Evolutionary conservation across 352 stramenopile species (phyloP).

Genomic region (Phytopythium cucurbitacearum): DNA sequence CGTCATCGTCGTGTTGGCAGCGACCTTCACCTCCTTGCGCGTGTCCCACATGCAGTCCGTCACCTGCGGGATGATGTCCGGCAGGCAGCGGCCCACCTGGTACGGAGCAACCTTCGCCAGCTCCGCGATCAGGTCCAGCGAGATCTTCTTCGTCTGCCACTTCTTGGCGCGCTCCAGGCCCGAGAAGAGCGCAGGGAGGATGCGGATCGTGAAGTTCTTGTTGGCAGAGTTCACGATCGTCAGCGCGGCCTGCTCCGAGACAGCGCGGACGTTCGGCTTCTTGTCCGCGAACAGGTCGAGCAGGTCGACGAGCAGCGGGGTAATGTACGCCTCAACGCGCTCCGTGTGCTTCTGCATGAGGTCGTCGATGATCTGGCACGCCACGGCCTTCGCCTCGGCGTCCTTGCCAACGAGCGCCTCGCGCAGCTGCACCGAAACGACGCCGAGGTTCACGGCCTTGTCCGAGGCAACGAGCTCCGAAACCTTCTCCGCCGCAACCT

Average conservation of each 20-base stretch:
- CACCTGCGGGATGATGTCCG: conserved; percentile 96
- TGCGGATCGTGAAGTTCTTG: conserved; percentile 83
- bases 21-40: conserved; percentile 97
- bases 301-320: conserved; percentile 61
- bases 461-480: conserved; percentile 74
- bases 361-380: conserved; percentile 74
- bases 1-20: conserved; percentile 93
- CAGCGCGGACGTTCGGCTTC: conserved; percentile 65
- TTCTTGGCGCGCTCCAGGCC: conserved; percentile 85
- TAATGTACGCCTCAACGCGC: conserved; percentile 72
- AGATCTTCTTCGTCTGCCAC: conserved; percentile 97
- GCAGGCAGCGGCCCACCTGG: conserved; percentile 93
- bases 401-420: conserved; percentile 48
- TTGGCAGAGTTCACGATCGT: conserved; percentile 80
- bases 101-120: conserved; percentile 92
- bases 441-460: conserved; percentile 66
- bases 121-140: conserved; percentile 92
- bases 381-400: conserved; percentile 64
- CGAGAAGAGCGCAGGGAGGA: conserved; percentile 91
- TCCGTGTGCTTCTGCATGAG: conserved; percentile 86
- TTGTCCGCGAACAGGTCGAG: conserved; percentile 84
- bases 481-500: conserved; percentile 81
- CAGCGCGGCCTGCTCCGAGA: conserved; percentile 70
- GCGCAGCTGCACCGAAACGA: conserved; percentile 67
- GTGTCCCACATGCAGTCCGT: conserved; percentile 99